A percentile compares a stretch with the other conserved stretches of the same genome.
Conservation (phyloP, 306 rosid species). For the Rosa persica region DNA sequence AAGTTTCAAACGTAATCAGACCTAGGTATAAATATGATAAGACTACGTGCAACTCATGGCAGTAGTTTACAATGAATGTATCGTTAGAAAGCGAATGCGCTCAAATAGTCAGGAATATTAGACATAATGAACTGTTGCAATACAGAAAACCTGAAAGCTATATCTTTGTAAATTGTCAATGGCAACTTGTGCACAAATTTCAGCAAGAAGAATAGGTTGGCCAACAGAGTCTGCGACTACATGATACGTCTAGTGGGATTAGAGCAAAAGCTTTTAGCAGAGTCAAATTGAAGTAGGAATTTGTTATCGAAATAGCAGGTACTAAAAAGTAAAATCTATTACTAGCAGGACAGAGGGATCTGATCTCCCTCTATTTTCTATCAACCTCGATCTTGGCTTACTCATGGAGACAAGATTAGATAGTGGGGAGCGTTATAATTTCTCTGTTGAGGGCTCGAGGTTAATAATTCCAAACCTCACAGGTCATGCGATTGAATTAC, state of each 20-base stretch:
- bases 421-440: conserved; percentile 32
- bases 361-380: conserved; percentile 8
- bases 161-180: neutral
- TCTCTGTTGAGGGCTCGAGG: conserved; percentile 86
- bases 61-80: conserved; percentile 2
- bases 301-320: neutral
- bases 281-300: conserved; percentile 7
- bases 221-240: conserved; percentile 8
- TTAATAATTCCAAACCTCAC: conserved; percentile 54
- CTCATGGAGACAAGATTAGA: conserved; percentile 39
- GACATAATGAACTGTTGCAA: neutral
- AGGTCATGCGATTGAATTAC: conserved; percentile 26
- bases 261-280: conserved; percentile 10
- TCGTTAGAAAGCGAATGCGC: neutral
- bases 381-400: conserved; percentile 32
- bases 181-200: conserved; percentile 10
- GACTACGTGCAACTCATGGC: conserved; percentile 4
- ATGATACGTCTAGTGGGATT: conserved; percentile 25
- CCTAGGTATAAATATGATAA: neutral
- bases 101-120: neutral
- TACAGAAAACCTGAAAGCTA: neutral
- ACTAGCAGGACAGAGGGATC: conserved; percentile 25
- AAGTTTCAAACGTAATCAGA: neutral
- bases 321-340: neutral
- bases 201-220: conserved; percentile 7